Evolutionary conservation across 2,329 filamentous ascomycete genomes (phyloP).

Genomic region (Zasmidium angulare): DNA sequence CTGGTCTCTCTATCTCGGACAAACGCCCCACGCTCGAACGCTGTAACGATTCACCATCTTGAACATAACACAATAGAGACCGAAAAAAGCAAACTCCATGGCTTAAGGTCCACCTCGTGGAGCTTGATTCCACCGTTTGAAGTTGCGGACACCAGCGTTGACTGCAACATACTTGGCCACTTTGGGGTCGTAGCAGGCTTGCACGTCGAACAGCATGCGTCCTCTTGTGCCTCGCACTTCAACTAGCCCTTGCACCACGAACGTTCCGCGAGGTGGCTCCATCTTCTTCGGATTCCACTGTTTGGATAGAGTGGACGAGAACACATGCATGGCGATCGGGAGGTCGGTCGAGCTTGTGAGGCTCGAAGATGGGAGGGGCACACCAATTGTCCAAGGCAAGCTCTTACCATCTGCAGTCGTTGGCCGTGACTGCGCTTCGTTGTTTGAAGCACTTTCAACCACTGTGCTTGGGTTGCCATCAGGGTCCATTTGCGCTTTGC

Average conservation of each 20-base stretch:
- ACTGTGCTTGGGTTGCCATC: conserved; percentile 16
- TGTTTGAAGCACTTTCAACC: conserved; percentile 7
- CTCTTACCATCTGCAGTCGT: conserved; percentile 15
- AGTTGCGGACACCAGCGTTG: conserved; percentile 29
- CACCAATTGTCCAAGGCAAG: conserved; percentile 27
- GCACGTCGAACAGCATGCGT: conserved; percentile 45
- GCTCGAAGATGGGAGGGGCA: conserved; percentile 20
- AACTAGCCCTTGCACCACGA: conserved; percentile 47
- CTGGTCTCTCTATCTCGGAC: background rate
- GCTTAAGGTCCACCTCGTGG: conserved; percentile 41
- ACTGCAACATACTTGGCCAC: conserved; percentile 38
- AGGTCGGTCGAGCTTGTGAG: conserved; percentile 22
- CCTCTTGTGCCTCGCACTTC: conserved; percentile 46
- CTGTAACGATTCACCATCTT: conserved; percentile 15
- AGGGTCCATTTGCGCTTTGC: conserved; percentile 23
- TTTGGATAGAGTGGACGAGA: conserved; percentile 26
- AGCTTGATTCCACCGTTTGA: conserved; percentile 38
- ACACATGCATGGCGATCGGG: conserved; percentile 32
- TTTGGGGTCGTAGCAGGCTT: conserved; percentile 47
- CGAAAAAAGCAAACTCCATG: conserved; percentile 3
- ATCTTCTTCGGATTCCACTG: conserved; percentile 34
- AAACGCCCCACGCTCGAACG: conserved; percentile 16
- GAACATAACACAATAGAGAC: background rate
- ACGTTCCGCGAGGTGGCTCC: conserved; percentile 45
- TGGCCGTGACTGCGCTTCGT: conserved; percentile 2